Evolutionary conservation across 2,329 filamentous ascomycete species (phyloP).

Genomic region (Xylariaceae sp.): DNA sequence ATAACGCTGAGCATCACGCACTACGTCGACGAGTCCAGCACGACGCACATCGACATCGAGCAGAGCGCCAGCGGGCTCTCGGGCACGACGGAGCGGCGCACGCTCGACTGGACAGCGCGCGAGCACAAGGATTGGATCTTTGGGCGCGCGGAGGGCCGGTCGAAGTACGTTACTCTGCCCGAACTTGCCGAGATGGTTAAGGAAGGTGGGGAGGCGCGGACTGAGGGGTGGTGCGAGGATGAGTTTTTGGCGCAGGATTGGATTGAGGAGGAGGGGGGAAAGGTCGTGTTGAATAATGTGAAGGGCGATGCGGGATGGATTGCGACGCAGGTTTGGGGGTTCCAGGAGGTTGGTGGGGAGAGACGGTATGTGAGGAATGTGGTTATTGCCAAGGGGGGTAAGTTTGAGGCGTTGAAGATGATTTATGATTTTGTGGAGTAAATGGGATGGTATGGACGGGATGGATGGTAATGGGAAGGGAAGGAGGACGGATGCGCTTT

Average conservation of each 20-base stretch:
- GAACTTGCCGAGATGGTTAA: conserved; percentile 51
- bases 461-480: neutral
- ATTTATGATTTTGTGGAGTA: conserved; percentile 49
- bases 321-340: conserved; percentile 56
- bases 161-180: conserved; percentile 46
- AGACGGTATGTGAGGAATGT: conserved; percentile 50
- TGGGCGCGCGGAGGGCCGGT: conserved; percentile 61
- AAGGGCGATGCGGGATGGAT: conserved; percentile 47
- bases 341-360: conserved; percentile 49
- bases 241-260: conserved; percentile 62
- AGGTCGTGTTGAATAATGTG: conserved; percentile 61
- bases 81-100: conserved; percentile 55
- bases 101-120: conserved; percentile 48
- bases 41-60: conserved; percentile 63
- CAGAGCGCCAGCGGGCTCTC: conserved; percentile 69
- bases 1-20: conserved; percentile 61
- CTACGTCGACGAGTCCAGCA: conserved; percentile 40
- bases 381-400: conserved; percentile 44
- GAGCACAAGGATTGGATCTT: conserved; percentile 76
- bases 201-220: conserved; percentile 54
- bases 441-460: neutral
- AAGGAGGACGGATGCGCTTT: no score
- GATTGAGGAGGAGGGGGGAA: conserved; percentile 52
- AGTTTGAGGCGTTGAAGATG: conserved; percentile 44
- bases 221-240: conserved; percentile 38